phyloP scores from a whole-genome alignment of 2,329 filamentous ascomycete genomes.

The Xylariaceae sp. region DNA sequence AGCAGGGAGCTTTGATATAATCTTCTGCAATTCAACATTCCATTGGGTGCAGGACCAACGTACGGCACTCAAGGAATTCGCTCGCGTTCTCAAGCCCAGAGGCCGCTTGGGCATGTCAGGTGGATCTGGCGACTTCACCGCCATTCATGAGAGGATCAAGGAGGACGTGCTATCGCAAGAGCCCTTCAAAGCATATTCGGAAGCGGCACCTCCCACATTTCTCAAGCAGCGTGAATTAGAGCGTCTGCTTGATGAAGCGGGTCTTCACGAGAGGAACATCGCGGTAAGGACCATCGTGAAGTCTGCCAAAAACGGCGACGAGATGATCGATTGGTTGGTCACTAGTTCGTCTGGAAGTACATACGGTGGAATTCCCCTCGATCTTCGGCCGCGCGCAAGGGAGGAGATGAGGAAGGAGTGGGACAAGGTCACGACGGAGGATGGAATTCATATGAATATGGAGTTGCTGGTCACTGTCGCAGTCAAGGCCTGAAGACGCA shows the following conservation, averaged over 20 bases:
- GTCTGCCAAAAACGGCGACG: constrained; percentile 15
- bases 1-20: constrained; percentile 21
- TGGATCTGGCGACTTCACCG: constrained; percentile 19
- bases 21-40: constrained; percentile 26
- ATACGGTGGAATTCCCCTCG: constrained; percentile 28
- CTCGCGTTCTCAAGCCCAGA: constrained; percentile 23
- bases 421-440: constrained; percentile 24
- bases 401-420: constrained; percentile 30
- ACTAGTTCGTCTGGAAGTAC: constrained; percentile 32
- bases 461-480: constrained; percentile 25
- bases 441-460: constrained; percentile 30
- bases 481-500: constrained; percentile 2
- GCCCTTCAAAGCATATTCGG: constrained; percentile 21
- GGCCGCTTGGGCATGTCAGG: constrained; percentile 17
- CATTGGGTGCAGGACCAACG: constrained; percentile 28
- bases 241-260: constrained; percentile 19
- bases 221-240: constrained; percentile 22
- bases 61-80: constrained; percentile 18
- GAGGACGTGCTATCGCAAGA: constrained; percentile 24
- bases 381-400: constrained; percentile 24
- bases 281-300: constrained; percentile 26
- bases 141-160: constrained; percentile 20
- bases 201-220: constrained; percentile 22
- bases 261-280: constrained; percentile 16
- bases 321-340: constrained; percentile 31